Base-by-base conservation (phyloP, 371 early-diverging fungal genomes). In the Zychaea mexicana region DNA sequence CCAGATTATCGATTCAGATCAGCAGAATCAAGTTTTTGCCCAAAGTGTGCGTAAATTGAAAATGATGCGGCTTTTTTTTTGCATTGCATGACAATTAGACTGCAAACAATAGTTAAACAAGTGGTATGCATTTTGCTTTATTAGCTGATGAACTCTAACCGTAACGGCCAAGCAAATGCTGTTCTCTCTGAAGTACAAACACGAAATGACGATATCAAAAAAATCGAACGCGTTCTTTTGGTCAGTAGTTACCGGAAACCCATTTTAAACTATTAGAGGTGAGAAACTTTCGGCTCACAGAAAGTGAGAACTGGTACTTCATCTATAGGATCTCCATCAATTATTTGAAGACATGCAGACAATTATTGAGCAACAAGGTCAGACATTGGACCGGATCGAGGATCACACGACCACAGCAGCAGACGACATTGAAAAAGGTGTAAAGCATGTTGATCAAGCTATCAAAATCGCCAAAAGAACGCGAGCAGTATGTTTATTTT, bases 201-300 rank as follows among this genome's bases (percentile, higher is more conserved):
- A 63, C 83, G 92, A 52, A 94, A 95, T 66, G 85, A 90, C 57
- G 95, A 95, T 64, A 91, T 95, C 59, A 84, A 92, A 68, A 87
- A 88, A 71, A 94, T 95, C 61, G 95, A 94, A 71, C 86, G 88
- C 73, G 87, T 88, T n/a, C 89, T 94, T 57, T 60, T 92, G 53
- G 92, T 91, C 9, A 22, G 22, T 49, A 22, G n/a, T 24, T 15
- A 46, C 7, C 15, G n/a, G 19, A n/a, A 46, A 46, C 7, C 1
- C 7, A 46, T 15, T 2, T n/a, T 46, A 46, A 17, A 0, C 2
- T 1, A 1, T 46, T 46, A 46, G 8, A 10, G 15, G 15, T 36
- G 15, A 36, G 36, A 8, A 36, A 36, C 36, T 36, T 15, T 10
- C 36, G 15, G 15, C 15, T 8, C 0, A 36, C 2, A 17, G 6